Evolutionary conservation across 2,329 filamentous ascomycete species (phyloP).

Genomic region (Hypoxylon sp.): DNA sequence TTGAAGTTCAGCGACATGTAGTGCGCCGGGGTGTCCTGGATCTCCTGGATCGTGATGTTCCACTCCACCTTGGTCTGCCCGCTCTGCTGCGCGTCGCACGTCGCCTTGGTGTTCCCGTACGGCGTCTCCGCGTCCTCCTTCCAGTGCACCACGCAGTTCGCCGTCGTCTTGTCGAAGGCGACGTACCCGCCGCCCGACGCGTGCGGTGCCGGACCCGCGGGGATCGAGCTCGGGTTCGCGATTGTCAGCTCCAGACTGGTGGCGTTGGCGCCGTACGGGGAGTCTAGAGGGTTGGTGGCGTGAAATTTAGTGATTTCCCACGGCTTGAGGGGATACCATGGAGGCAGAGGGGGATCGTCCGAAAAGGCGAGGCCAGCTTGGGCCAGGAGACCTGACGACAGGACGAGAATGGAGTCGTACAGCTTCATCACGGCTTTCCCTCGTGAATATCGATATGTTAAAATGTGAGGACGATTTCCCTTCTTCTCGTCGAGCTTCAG

Average conservation of each 20-base stretch:
- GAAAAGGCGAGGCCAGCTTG: conserved; percentile 7
- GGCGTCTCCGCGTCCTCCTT: conserved; percentile 28
- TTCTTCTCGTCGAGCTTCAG: not conserved
- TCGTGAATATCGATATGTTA: not conserved
- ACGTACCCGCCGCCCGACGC: conserved; percentile 39
- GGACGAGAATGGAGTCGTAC: not conserved
- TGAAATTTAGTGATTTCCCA: conserved; percentile 34
- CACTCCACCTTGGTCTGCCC: conserved; percentile 25
- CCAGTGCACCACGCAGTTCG: conserved; percentile 35
- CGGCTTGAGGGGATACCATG: conserved; percentile 38
- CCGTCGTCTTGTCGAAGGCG: conserved; percentile 32
- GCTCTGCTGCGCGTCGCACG: conserved; percentile 16
- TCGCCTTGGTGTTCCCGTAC: conserved; percentile 32
- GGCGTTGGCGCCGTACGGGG: conserved; percentile 34
- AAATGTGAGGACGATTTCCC: too few relatives aligned
- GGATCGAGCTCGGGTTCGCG: conserved; percentile 26
- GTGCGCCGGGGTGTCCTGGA: conserved; percentile 29
- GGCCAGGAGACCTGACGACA: not conserved
- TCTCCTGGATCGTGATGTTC: conserved; percentile 33
- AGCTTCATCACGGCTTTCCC: conserved; percentile 4
- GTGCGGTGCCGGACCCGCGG: conserved; percentile 36
- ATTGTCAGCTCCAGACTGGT: conserved; percentile 33
- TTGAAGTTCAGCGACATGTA: conserved; percentile 31
- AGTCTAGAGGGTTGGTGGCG: conserved; percentile 24
- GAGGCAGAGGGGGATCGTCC: conserved; percentile 30